A percentile compares a stretch with the other conserved stretches of the same genome.
Evolutionary conservation across 2,329 filamentous ascomycete genomes (phyloP).

Genomic region (Trematosphaeria pertusa): DNA sequence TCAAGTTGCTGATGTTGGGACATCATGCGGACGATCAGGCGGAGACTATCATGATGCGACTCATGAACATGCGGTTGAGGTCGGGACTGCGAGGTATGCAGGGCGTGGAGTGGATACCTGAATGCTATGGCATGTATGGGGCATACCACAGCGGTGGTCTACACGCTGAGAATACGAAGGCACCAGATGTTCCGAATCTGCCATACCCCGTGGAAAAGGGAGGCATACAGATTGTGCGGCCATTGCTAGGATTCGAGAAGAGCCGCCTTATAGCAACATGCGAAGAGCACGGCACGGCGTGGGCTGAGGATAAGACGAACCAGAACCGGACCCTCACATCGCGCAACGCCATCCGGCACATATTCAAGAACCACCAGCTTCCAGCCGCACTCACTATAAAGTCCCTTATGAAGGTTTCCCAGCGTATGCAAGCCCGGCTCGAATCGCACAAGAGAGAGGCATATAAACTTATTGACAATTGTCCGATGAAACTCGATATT

Average conservation of each 20-base stretch:
- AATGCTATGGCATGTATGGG: conserved; percentile 78
- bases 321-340: conserved; percentile 75
- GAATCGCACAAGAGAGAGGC: conserved; percentile 61
- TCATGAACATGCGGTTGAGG: conserved; percentile 71
- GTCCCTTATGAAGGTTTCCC: conserved; percentile 59
- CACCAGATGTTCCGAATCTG: conserved; percentile 19
- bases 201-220: conserved; percentile 62
- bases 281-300: conserved; percentile 68
- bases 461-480: conserved; percentile 59
- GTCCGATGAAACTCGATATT: conserved; percentile 54
- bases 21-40: conserved; percentile 93
- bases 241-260: conserved; percentile 75
- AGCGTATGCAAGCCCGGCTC: conserved; percentile 61
- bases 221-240: conserved; percentile 72
- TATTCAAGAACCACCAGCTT: conserved; percentile 65
- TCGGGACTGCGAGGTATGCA: conserved; percentile 77
- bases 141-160: conserved; percentile 58
- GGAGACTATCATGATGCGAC: conserved; percentile 84
- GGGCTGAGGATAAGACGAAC: conserved; percentile 90
- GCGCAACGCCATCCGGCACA: conserved; percentile 79
- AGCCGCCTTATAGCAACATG: conserved; percentile 78
- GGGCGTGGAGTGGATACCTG: conserved; percentile 73
- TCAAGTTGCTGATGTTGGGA: conserved; percentile 73
- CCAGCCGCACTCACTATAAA: conserved; percentile 72
- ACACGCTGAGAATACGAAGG: not conserved